Conservation (phyloP, 495 filamentous ascomycete genomes). For the Aspergillus hancockii region DNA sequence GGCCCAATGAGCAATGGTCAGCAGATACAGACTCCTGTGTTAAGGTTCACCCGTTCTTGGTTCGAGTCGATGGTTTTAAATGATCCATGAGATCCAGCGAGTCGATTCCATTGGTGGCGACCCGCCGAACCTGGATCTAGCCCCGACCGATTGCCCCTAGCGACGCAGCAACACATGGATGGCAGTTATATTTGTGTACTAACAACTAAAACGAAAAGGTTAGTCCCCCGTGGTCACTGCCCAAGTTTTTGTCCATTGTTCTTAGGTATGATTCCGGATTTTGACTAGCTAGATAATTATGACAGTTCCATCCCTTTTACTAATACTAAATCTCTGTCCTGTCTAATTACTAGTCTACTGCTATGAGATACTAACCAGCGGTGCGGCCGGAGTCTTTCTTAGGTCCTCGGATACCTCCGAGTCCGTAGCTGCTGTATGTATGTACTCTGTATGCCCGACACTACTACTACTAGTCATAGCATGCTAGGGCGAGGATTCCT, state of each 20-base stretch:
- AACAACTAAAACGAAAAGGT: neutral
- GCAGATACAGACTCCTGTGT: neutral
- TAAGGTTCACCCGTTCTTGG: neutral
- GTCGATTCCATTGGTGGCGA: constrained; percentile 16
- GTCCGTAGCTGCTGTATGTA: neutral
- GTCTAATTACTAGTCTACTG: neutral
- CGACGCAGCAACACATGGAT: constrained; percentile 17
- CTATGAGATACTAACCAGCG: neutral
- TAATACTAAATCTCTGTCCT: neutral
- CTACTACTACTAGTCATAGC: neutral
- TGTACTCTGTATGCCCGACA: neutral
- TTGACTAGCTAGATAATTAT: too few relatives aligned
- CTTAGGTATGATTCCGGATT: too few relatives aligned
- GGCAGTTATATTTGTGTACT: constrained; percentile 5
- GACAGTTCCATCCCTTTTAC: neutral
- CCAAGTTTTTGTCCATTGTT: neutral
- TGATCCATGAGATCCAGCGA: constrained; percentile 8
- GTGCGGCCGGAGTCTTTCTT: neutral
- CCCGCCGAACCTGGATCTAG: constrained; percentile 6
- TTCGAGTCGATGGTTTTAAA: neutral
- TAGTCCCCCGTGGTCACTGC: neutral
- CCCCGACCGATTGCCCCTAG: constrained; percentile 27
- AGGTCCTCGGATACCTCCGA: neutral
- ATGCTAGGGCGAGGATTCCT: neutral
- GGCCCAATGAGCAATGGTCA: neutral